Percentiles rank a stretch among this genome's conserved stretches.
These are phyloP conservation scores for Erodium moschatum DNA, from an alignment of 441 rosid species.

Conservation along the genomic window DNA sequence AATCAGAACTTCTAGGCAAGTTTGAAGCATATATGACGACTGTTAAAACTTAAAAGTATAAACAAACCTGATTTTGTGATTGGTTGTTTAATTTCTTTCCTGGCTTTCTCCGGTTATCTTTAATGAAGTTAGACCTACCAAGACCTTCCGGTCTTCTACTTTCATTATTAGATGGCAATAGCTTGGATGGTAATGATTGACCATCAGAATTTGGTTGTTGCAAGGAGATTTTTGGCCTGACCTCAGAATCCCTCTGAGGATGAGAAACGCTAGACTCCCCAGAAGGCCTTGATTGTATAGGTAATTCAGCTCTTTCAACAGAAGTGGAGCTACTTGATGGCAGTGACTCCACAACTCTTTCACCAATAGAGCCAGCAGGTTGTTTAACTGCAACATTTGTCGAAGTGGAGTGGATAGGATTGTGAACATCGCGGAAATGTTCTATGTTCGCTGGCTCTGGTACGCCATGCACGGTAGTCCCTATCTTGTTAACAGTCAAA, in stretches of 20 bases:
- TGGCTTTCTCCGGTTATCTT: slow-evolving; percentile 42
- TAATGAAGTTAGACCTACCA: slow-evolving; percentile 44
- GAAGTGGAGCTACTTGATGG: slow-evolving; percentile 17
- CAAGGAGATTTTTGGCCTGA: slow-evolving; percentile 32
- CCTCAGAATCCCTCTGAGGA: slow-evolving; percentile 32
- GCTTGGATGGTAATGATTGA: slow-evolving; percentile 32
- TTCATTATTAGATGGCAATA: slow-evolving; percentile 27
- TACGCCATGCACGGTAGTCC: not conserved
- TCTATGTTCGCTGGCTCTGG: slow-evolving; percentile 17
- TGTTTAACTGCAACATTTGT: slow-evolving; percentile 51
- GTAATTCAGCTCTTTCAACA: slow-evolving; percentile 38
- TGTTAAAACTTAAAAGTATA: not conserved
- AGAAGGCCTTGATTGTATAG: slow-evolving; percentile 29
- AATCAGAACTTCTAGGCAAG: not conserved
- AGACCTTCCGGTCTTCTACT: slow-evolving; percentile 34
- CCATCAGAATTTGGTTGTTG: slow-evolving; percentile 32
- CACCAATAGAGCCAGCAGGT: slow-evolving; percentile 31
- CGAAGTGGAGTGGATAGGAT: slow-evolving; percentile 26
- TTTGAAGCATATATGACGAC: not conserved
- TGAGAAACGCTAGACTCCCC: slow-evolving; percentile 31
- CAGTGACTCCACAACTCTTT: slow-evolving; percentile 21
- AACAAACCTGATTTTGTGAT: slow-evolving; percentile 41
- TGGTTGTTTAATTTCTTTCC: slow-evolving; percentile 38
- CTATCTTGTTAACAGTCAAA: not conserved
- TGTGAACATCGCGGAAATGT: slow-evolving; percentile 24